Percentiles rank a stretch among this genome's conserved stretches.
Conservation (phyloP, 441 rosid genomes). For the Populus hybrid region DNA sequence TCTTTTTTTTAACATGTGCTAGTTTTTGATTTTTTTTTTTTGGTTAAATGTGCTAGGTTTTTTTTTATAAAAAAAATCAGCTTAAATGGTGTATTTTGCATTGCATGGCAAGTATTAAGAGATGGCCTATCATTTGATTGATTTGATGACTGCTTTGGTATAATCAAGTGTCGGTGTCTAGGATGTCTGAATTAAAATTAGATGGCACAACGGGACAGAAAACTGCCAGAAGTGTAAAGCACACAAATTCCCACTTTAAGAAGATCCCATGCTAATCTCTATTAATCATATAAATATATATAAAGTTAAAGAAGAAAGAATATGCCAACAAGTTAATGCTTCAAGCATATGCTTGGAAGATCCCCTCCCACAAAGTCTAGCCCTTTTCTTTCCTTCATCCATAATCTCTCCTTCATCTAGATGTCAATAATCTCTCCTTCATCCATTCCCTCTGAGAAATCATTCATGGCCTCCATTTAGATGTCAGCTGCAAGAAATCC, state of each 20-base stretch:
- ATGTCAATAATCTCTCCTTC: conserved; percentile 12
- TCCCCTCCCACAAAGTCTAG: background rate
- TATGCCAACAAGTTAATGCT: conserved; percentile 15
- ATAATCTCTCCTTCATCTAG: conserved; percentile 12
- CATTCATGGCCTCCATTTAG: conserved; percentile 15
- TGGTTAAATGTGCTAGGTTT: too few relatives aligned
- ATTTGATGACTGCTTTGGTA: too few relatives aligned
- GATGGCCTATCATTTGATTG: too few relatives aligned
- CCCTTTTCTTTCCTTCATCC: conserved; percentile 18
- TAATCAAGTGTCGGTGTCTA: background rate
- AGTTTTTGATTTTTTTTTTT: too few relatives aligned
- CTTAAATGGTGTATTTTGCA: background rate
- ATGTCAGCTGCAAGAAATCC: background rate
- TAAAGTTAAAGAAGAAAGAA: conserved; percentile 4
- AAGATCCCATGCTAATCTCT: background rate
- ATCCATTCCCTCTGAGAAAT: conserved; percentile 20
- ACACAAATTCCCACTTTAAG: background rate
- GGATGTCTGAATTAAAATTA: conserved; percentile 10
- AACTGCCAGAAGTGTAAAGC: background rate
- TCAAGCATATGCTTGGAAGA: conserved; percentile 1
- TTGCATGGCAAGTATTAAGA: background rate
- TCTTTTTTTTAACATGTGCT: too few relatives aligned
- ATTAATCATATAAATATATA: conserved; percentile 7
- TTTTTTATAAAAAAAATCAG: background rate
- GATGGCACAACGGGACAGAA: background rate